Percentiles rank a stretch among this genome's conserved stretches.
phyloP scores from a whole-genome alignment of 2,329 filamentous ascomycete genomes.

The Tolypocladium tundrense region DNA sequence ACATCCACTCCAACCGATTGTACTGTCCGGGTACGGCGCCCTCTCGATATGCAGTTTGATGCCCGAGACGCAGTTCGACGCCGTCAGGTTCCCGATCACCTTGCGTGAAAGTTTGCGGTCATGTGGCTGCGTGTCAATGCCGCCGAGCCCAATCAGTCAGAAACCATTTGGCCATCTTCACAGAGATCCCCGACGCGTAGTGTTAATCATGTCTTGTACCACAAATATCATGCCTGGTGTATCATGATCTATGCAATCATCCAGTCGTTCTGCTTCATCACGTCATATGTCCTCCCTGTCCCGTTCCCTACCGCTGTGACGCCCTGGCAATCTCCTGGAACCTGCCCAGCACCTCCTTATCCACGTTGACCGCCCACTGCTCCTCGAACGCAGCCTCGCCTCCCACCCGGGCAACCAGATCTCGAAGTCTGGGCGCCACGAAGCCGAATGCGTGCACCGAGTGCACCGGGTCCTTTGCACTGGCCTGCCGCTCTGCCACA shows the following conservation, averaged over 20 bases:
- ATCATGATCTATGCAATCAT: conserved; percentile 1
- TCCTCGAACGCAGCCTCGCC: conserved; percentile 57
- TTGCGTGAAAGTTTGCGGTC: too few species aligned
- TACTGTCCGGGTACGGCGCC: too few species aligned
- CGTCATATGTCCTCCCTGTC: not conserved
- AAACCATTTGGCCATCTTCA: too few species aligned
- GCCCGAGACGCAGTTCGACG: too few species aligned
- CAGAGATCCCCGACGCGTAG: not conserved
- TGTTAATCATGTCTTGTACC: not conserved
- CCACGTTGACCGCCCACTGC: conserved; percentile 64
- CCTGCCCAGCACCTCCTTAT: conserved; percentile 57
- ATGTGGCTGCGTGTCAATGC: too few species aligned
- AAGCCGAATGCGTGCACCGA: conserved; percentile 54
- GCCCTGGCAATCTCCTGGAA: conserved; percentile 34
- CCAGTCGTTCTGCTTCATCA: not conserved
- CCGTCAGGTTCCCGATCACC: too few species aligned
- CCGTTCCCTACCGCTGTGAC: not conserved
- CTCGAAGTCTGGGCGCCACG: conserved; percentile 50
- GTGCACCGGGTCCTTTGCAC: conserved; percentile 55
- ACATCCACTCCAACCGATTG: too few species aligned
- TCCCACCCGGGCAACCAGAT: conserved; percentile 48
- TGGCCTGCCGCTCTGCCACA: conserved; percentile 40
- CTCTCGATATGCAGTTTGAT: too few species aligned
- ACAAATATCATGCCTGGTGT: not conserved
- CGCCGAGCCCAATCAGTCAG: too few species aligned